phyloP scores from a whole-genome alignment of 352 stramenopile genomes.

The Pythium vanterpoolii region DNA sequence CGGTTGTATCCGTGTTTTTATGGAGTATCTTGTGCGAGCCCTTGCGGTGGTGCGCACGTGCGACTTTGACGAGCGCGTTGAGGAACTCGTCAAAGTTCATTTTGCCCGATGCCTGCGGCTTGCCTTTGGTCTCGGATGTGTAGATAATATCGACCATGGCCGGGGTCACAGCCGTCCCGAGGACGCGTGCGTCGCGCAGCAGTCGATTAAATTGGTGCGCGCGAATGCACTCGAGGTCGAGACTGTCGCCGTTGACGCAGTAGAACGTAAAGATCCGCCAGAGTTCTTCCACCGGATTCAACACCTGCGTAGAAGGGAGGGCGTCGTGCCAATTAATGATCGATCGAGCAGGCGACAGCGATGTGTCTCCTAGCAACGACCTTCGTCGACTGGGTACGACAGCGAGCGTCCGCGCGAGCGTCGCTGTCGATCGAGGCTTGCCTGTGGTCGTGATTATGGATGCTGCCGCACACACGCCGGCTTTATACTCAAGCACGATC shows the following conservation, averaged over 20 bases:
- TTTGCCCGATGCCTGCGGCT: slow-evolving; percentile 47
- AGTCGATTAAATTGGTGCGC: slow-evolving; percentile 75
- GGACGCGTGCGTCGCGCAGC: slow-evolving; percentile 55
- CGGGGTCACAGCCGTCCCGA: slow-evolving; percentile 46
- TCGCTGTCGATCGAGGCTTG: background rate
- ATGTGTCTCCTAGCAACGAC: background rate
- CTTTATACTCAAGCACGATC: slow-evolving; percentile 55
- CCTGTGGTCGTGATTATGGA: too few relatives aligned
- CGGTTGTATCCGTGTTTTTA: slow-evolving; percentile 25
- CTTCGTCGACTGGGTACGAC: background rate
- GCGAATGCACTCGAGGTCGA: slow-evolving; percentile 67
- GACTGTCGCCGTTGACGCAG: slow-evolving; percentile 70
- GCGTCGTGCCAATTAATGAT: slow-evolving; percentile 1
- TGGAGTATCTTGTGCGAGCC: slow-evolving; percentile 29
- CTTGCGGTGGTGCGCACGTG: slow-evolving; percentile 30
- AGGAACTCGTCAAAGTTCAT: slow-evolving; percentile 82
- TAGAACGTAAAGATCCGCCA: slow-evolving; percentile 84
- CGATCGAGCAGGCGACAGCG: background rate
- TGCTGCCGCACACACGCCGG: too few relatives aligned
- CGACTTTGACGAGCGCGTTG: slow-evolving; percentile 72
- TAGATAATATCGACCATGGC: slow-evolving; percentile 81
- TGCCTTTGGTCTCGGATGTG: slow-evolving; percentile 73
- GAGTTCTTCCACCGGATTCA: slow-evolving; percentile 55
- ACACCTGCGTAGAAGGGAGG: background rate
- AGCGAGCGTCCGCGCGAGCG: background rate